These are phyloP conservation scores for Meira nashicola DNA, from an alignment of 1,284 basidiomycete genomes.

Conservation along the genomic window DNA sequence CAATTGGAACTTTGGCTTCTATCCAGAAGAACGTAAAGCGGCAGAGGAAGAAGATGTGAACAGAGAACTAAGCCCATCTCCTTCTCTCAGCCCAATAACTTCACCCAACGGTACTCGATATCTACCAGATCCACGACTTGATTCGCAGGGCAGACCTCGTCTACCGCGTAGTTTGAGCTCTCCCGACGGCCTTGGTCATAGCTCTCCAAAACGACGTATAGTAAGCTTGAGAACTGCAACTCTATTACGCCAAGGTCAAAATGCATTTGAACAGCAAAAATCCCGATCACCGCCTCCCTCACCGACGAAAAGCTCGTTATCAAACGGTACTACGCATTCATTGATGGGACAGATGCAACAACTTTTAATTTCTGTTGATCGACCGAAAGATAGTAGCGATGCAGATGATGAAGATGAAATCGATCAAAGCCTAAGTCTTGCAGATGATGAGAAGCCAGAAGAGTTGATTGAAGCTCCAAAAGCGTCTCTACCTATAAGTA, in stretches of 20 bases:
- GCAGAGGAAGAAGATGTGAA: background rate
- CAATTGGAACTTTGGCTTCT: slow-evolving; percentile 29
- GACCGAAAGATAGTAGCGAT: background rate
- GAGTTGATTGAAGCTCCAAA: background rate
- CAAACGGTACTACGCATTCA: background rate
- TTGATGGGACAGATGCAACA: slow-evolving; percentile 4
- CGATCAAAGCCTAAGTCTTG: slow-evolving; percentile 4
- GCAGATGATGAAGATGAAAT: slow-evolving; percentile 5
- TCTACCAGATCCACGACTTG: background rate
- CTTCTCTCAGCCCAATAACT: background rate
- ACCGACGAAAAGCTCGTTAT: background rate
- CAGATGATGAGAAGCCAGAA: background rate
- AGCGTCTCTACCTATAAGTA: too few species aligned
- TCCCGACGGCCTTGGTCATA: background rate
- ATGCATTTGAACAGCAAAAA: slow-evolving; percentile 2
- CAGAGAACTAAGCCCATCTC: background rate
- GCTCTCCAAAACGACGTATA: slow-evolving; percentile 2
- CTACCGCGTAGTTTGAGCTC: slow-evolving; percentile 10
- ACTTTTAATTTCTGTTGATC: background rate
- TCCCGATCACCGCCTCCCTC: slow-evolving; percentile 1
- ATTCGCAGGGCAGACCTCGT: slow-evolving; percentile 3
- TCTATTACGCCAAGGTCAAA: background rate
- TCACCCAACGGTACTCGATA: background rate
- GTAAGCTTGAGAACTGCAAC: slow-evolving; percentile 9
- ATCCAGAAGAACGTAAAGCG: slow-evolving; percentile 25